These are phyloP conservation scores for Ophidiomyces ophidiicola DNA, from an alignment of 2,329 filamentous ascomycete species.

Conservation along the genomic window DNA sequence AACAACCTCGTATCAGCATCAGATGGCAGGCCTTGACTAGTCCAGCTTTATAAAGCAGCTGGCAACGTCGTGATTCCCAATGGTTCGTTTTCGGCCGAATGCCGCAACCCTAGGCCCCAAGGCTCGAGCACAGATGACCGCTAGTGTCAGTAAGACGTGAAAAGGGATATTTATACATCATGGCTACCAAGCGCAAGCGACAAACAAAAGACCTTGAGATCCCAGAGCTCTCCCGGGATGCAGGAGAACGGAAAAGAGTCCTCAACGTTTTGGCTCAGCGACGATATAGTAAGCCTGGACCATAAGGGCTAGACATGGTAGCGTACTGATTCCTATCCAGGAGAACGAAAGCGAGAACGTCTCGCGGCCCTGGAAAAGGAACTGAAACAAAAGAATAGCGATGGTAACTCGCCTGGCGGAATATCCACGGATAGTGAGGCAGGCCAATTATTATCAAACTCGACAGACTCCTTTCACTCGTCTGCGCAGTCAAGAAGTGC, in stretches of 20 bases:
- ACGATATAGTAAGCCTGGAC: slow-evolving; percentile 35
- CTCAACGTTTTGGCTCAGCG: slow-evolving; percentile 44
- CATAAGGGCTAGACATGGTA: not conserved
- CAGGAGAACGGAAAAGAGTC: slow-evolving; percentile 42
- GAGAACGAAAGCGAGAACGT: slow-evolving; percentile 21
- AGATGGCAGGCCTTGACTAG: slow-evolving; percentile 24
- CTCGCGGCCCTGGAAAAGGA: slow-evolving; percentile 20
- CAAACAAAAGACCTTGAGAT: slow-evolving; percentile 27
- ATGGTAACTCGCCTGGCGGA: not conserved
- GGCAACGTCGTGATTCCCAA: too few relatives aligned
- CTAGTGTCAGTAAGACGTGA: too few relatives aligned
- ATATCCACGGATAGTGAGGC: not conserved
- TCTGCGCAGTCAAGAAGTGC: not conserved
- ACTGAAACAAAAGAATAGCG: slow-evolving; percentile 5
- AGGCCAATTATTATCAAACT: not conserved
- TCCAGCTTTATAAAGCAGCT: too few relatives aligned
- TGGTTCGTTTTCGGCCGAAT: too few relatives aligned
- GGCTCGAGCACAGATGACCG: too few relatives aligned
- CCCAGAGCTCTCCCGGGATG: slow-evolving; percentile 40
- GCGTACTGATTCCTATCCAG: slow-evolving; percentile 5
- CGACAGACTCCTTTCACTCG: not conserved
- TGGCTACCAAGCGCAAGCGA: slow-evolving; percentile 12
- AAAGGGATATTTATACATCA: too few relatives aligned
- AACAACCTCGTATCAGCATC: slow-evolving; percentile 12
- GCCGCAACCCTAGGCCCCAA: too few relatives aligned